Percentiles rank a stretch among this genome's conserved stretches.
Conservation (phyloP, 805 yeast species). For the Cyberlindnera galapagoensis region DNA sequence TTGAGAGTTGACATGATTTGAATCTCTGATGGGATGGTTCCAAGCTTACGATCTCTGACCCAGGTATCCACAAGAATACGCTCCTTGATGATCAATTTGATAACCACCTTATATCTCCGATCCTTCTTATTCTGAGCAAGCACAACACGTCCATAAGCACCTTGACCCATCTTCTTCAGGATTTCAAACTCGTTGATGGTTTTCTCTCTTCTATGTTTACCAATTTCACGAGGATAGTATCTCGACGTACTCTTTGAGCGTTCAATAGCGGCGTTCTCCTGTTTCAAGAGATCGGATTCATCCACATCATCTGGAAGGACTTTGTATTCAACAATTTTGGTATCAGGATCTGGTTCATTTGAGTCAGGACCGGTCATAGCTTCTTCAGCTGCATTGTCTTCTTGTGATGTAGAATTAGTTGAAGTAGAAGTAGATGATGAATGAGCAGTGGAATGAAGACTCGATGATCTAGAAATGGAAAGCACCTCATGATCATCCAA, state of each 20-base stretch:
- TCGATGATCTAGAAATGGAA: slow-evolving; percentile 22
- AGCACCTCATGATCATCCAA: slow-evolving; percentile 31
- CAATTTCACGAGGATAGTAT: slow-evolving; percentile 41
- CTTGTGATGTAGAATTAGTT: slow-evolving; percentile 5
- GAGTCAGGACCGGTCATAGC: slow-evolving; percentile 3
- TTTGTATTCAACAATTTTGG: slow-evolving; percentile 14
- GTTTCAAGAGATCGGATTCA: slow-evolving; percentile 36
- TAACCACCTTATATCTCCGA: slow-evolving; percentile 58
- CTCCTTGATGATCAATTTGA: slow-evolving; percentile 87
- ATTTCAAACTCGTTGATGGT: slow-evolving; percentile 64
- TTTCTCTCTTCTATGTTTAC: slow-evolving; percentile 63
- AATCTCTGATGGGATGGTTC: slow-evolving; percentile 95
- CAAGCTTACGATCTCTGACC: slow-evolving; percentile 88
- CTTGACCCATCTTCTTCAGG: slow-evolving; percentile 82
- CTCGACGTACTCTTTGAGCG: slow-evolving; percentile 30
- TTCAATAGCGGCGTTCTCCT: slow-evolving; percentile 40
- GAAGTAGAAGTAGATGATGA: slow-evolving; percentile 15
- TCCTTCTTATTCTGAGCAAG: slow-evolving; percentile 65
- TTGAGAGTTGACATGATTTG: slow-evolving; percentile 84
- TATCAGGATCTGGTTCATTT: slow-evolving; percentile 6
- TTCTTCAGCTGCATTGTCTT: slow-evolving; percentile 3
- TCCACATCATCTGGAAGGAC: slow-evolving; percentile 13
- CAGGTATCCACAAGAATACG: slow-evolving; percentile 94
- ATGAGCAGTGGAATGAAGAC: slow-evolving; percentile 16
- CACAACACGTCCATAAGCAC: slow-evolving; percentile 94